Conservation (phyloP, 768 basidiomycete genomes). For the Xerocomellus intermedius region DNA sequence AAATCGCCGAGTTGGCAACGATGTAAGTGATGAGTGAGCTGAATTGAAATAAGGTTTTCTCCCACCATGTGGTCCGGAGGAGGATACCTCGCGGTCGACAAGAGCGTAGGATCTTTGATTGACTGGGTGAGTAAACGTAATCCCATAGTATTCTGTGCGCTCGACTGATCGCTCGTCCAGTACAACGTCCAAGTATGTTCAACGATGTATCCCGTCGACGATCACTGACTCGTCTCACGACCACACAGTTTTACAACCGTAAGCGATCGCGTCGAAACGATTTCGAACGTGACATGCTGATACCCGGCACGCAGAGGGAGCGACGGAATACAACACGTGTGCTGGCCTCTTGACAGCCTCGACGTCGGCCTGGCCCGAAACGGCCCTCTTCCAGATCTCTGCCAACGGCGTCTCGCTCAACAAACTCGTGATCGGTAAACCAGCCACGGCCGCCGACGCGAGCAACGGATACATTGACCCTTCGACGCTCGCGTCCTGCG, state of each 20-base stretch:
- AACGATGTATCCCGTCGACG: neutral
- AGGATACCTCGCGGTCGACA: conserved; percentile 41
- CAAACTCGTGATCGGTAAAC: conserved; percentile 61
- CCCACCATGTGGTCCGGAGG: conserved; percentile 21
- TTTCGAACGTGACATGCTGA: neutral
- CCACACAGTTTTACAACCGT: conserved; percentile 32
- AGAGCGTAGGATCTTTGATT: conserved; percentile 41
- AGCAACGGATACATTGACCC: conserved; percentile 58
- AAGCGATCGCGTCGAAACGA: neutral
- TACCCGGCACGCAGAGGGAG: conserved; percentile 46
- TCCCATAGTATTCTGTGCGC: neutral
- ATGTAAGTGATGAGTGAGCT: neutral
- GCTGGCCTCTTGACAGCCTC: conserved; percentile 55
- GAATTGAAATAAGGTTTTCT: conserved; percentile 18
- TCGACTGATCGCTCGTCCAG: conserved; percentile 6
- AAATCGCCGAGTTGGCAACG: neutral
- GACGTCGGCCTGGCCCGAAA: conserved; percentile 58
- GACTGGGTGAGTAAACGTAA: conserved; percentile 38
- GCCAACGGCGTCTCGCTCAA: conserved; percentile 42
- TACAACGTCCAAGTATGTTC: conserved; percentile 40
- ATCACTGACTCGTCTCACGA: conserved; percentile 3
- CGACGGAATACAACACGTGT: conserved; percentile 64
- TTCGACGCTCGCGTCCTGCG: conserved; percentile 54
- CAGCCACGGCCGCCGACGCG: conserved; percentile 41
- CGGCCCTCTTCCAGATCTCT: conserved; percentile 56